These are phyloP conservation scores for Solanum infundibuliforme DNA, from an alignment of 257 asterid species.

Conservation along the genomic window DNA sequence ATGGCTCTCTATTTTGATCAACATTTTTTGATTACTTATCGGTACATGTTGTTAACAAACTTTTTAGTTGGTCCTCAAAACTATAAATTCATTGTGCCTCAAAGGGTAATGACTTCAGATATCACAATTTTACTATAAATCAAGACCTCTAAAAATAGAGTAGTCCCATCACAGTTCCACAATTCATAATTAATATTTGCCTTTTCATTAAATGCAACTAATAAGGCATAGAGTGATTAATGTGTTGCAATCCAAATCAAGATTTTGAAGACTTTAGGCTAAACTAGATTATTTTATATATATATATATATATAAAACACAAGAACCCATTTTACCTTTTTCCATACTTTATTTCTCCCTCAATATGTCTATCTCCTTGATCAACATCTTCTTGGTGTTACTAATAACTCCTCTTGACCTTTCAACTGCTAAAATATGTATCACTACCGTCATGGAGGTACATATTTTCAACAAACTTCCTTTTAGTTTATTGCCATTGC, in stretches of 20 bases:
- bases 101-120: neutral
- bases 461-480: neutral
- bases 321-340: neutral
- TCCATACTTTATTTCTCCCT: too few relatives aligned
- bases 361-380: neutral
- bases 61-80: neutral
- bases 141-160: too few relatives aligned
- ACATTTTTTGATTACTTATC: neutral
- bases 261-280: neutral
- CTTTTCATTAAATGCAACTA: neutral
- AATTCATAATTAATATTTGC: neutral
- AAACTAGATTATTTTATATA: neutral
- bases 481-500: neutral
- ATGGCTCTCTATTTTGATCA: neutral
- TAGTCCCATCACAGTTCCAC: too few relatives aligned
- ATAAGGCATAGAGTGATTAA: neutral
- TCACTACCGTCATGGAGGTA: neutral
- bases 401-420: neutral
- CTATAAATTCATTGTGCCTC: neutral
- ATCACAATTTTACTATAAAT: neutral
- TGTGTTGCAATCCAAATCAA: neutral
- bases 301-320: too few relatives aligned
- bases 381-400: neutral
- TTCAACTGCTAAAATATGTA: neutral
- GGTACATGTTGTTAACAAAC: neutral